A percentile compares a stretch with the other conserved stretches of the same genome.
Conservation (phyloP, 2,329 filamentous ascomycete species). For the Aspergillus sp. region DNA sequence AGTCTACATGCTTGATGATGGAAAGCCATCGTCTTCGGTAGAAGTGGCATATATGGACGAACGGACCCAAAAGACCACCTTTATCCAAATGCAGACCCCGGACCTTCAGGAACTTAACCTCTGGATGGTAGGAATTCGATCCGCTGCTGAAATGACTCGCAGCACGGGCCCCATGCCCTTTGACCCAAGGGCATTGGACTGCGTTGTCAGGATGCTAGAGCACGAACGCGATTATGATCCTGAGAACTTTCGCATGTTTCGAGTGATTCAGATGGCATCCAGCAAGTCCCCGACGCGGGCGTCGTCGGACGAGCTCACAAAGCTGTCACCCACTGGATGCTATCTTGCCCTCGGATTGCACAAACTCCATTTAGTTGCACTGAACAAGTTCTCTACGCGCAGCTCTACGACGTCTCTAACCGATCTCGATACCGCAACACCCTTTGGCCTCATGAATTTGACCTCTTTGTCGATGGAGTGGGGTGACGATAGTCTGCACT, state of each 20-base stretch:
- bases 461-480: conserved; percentile 60
- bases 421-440: conserved; percentile 52
- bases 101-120: conserved; percentile 64
- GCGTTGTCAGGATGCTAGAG: conserved; percentile 63
- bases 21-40: conserved; percentile 64
- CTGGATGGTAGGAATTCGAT: conserved; percentile 64
- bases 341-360: conserved; percentile 69
- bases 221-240: conserved; percentile 69
- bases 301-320: conserved; percentile 66
- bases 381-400: conserved; percentile 58
- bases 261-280: conserved; percentile 64
- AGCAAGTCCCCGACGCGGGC: conserved; percentile 56
- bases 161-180: conserved; percentile 54
- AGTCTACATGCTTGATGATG: conserved; percentile 66
- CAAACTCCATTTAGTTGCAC: conserved; percentile 67
- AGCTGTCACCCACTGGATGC: conserved; percentile 63
- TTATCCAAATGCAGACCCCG: conserved; percentile 64
- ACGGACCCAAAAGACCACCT: conserved; percentile 58
- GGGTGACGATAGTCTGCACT: conserved; percentile 65
- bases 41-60: conserved; percentile 70
- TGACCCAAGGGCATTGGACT: conserved; percentile 60
- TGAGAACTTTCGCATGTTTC: conserved; percentile 66
- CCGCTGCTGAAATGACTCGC: conserved; percentile 58
- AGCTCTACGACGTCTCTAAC: conserved; percentile 55
- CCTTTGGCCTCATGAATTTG: conserved; percentile 64